phyloP scores from a whole-genome alignment of 148 eudicot genomes.

The Rhododendron mucronatum region DNA sequence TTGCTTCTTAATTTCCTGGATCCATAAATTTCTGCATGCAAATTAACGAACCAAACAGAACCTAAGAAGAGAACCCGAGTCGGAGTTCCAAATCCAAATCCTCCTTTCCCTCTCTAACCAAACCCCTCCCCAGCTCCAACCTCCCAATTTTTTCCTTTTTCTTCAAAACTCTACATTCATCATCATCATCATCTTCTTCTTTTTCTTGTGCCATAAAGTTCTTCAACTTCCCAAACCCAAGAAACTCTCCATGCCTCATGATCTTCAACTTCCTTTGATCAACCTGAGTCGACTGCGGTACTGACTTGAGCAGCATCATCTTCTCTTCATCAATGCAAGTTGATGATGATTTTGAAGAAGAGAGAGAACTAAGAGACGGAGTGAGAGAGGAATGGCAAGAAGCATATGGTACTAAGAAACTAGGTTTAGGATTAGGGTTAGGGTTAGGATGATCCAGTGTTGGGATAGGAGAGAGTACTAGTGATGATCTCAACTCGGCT shows the following conservation, averaged over 20 bases:
- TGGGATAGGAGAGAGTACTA: background rate
- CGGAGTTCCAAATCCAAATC: slow-evolving; percentile 86
- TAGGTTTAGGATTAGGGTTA: slow-evolving; percentile 37
- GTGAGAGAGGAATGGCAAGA: slow-evolving; percentile 18
- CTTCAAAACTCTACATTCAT: slow-evolving; percentile 37
- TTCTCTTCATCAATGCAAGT: background rate
- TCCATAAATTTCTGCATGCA: background rate
- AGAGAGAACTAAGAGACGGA: slow-evolving; percentile 24
- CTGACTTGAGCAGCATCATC: background rate
- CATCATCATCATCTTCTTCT: background rate
- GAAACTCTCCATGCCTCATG: slow-evolving; percentile 11
- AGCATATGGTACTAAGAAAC: slow-evolving; percentile 5
- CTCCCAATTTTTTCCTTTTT: slow-evolving; percentile 21
- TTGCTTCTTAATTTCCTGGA: no score
- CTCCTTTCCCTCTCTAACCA: slow-evolving; percentile 41
- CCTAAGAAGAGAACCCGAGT: slow-evolving; percentile 35
- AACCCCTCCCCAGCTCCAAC: slow-evolving; percentile 42
- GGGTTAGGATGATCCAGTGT: slow-evolving; percentile 11
- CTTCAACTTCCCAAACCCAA: slow-evolving; percentile 16
- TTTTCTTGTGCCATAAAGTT: slow-evolving; percentile 8
- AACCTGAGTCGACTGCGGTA: background rate
- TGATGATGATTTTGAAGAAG: slow-evolving; percentile 17
- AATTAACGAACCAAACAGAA: slow-evolving; percentile 8
- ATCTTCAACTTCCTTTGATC: slow-evolving; percentile 2
- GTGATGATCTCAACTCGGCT: slow-evolving; percentile 47